Evolutionary conservation across 176 grass and related monocot genomes (phyloP), one percentile per base, ranked within the genome.

Genomic region (Eragrostis nindensis): DNA sequence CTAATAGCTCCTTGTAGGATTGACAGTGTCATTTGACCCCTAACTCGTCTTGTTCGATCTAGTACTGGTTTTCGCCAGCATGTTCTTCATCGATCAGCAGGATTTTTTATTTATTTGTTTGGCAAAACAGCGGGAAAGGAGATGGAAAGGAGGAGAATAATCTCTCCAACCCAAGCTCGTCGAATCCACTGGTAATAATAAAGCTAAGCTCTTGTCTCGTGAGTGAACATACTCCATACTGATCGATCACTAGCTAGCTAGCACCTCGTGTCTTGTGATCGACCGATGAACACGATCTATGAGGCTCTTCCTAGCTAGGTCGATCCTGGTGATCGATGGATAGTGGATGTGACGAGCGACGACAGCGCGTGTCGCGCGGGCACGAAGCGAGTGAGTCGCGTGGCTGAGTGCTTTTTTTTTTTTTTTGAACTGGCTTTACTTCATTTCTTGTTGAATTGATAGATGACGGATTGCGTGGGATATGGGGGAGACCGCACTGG

Each of bases 401-500:
- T 36, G 62, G 29, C 14, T 16, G 61, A 26, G 6, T n/a, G 18
- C 18, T 21, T 54, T 7, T 7, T 1, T 24, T n/a, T n/a, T n/a
- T n/a, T n/a, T n/a, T n/a, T n/a, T n/a, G n/a, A n/a, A n/a, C n/a
- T n/a, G n/a, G n/a, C n/a, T n/a, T n/a, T n/a, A n/a, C n/a, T n/a
- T n/a, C n/a, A n/a, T 1, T 8, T 61, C 24, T 8, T 36, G 14
- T 46, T 14, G 63, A 25, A 54, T 73, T 4, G 21, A 44, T 6
- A 6, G 52, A 70, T 43, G 56, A 0, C 1, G 36, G 70, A 5
- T 32, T 10, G 71, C 50, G 13, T 17, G 72, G 12, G 36, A 68
- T 36, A 36, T 39, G 29, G 73, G 73, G 11, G 39, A 62, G 74
- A 76, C 69, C 30, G 52, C 55, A 13, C 74, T 30, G 15, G 57